A percentile compares a stretch with the other conserved stretches of the same genome.
phyloP scores from a whole-genome alignment of 2,329 filamentous ascomycete species.

The Diplocarpon rosae region DNA sequence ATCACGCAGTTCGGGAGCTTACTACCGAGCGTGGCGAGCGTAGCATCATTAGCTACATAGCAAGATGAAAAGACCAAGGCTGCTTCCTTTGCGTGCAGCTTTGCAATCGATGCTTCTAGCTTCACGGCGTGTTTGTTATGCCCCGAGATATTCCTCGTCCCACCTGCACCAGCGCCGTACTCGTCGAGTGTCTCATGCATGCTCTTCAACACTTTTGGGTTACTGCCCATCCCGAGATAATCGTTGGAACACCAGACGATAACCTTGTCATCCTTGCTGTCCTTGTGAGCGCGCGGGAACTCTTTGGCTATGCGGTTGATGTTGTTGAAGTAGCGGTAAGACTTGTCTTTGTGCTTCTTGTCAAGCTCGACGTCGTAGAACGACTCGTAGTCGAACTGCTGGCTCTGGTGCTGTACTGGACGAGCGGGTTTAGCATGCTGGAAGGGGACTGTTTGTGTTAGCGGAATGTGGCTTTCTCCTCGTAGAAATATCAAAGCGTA shows the following conservation, averaged over 20 bases:
- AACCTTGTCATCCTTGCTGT: constrained; percentile 69
- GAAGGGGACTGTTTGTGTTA: constrained; percentile 18
- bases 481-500: constrained; percentile 27
- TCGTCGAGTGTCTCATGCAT: constrained; percentile 95
- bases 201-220: constrained; percentile 69
- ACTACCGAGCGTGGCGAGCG: constrained; percentile 89
- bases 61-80: constrained; percentile 94
- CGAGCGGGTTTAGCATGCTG: constrained; percentile 18
- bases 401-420: constrained; percentile 23
- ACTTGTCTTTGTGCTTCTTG: constrained; percentile 99
- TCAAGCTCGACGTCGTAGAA: constrained; percentile 86
- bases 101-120: constrained; percentile 71
- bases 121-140: constrained; percentile 91
- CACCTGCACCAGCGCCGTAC: constrained; percentile 90
- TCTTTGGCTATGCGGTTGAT: constrained; percentile 97
- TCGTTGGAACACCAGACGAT: constrained; percentile 99
- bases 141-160: constrained; percentile 94
- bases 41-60: constrained; percentile 97
- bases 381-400: constrained; percentile 78
- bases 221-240: constrained; percentile 95
- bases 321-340: constrained; percentile 99
- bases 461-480: constrained; percentile 8
- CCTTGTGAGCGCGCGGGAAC: constrained; percentile 90
- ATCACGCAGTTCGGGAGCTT: constrained; percentile 96
- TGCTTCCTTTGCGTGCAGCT: constrained; percentile 82